These are phyloP conservation scores for Coemansia asiatica DNA, from an alignment of 192 early-diverging fungal species.

Conservation along the genomic window DNA sequence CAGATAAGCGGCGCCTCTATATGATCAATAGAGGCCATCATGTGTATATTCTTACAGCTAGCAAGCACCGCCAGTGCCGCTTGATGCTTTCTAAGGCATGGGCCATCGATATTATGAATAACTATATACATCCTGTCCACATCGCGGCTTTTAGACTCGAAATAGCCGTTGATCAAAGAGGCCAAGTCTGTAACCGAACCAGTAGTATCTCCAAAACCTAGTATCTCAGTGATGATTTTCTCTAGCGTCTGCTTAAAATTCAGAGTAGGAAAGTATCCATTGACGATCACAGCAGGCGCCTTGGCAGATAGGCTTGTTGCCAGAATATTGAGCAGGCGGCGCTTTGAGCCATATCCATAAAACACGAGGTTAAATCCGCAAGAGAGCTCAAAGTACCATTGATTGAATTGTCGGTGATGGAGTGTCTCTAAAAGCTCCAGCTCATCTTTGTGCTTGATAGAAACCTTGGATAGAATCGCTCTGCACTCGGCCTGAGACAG, in stretches of 20 bases:
- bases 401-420: slow-evolving; percentile 69
- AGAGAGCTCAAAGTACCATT: slow-evolving; percentile 87
- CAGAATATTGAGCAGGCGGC: slow-evolving; percentile 75
- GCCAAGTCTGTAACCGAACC: slow-evolving; percentile 66
- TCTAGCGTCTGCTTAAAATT: slow-evolving; percentile 71
- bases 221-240: slow-evolving; percentile 55
- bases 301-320: slow-evolving; percentile 57
- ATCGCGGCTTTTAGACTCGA: slow-evolving; percentile 53
- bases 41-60: slow-evolving; percentile 62
- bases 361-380: slow-evolving; percentile 86
- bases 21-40: slow-evolving; percentile 88
- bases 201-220: slow-evolving; percentile 32
- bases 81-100: slow-evolving; percentile 73
- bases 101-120: slow-evolving; percentile 89
- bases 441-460: slow-evolving; percentile 64
- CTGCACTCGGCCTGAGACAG: slow-evolving; percentile 71
- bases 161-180: slow-evolving; percentile 64
- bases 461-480: slow-evolving; percentile 54
- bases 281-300: slow-evolving; percentile 71
- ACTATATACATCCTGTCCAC: slow-evolving; percentile 68
- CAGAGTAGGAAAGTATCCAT: slow-evolving; percentile 82
- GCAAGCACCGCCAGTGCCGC: slow-evolving; percentile 68
- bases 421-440: slow-evolving; percentile 54
- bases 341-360: slow-evolving; percentile 95
- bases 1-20: slow-evolving; percentile 87